Base-by-base conservation (phyloP, 805 yeast species). In the Candida oleophila region DNA sequence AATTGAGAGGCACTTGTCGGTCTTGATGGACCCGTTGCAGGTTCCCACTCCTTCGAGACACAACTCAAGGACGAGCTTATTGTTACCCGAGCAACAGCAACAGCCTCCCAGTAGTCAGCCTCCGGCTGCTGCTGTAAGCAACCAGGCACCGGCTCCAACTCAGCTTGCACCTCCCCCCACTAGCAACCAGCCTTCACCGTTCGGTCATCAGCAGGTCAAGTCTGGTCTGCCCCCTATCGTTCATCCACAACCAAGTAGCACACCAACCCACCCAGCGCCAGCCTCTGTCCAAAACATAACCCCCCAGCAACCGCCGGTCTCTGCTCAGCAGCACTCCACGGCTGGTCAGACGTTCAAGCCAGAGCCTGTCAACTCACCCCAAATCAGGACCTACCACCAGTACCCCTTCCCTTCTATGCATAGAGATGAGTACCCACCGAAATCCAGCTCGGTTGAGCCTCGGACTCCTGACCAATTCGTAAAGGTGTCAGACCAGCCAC, bases 1-100 rank as follows among this genome's bases (percentile, higher is more conserved):
- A 3, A 56, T 59, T 42, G 57, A 66, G 11, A 62, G 79, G 39
- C 73, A 74, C 49, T 58, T 64, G 30, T 73, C 78, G 12, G 66
- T 73, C 16, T 65, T 59, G 14, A 71, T 64, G 62, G 71, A 66
- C 48, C 71, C 72, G 3, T 58, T 65, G 38, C 71, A 64, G 30
- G 40, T 37, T 49, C 68, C 69, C 4, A 49, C 52, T 7, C 65
- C 68, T 2, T 52, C 56, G 3, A 45, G 60, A 25, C 41, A 41
- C n/a, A 49, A 46, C 37, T 48, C 54, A 3, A 42, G 45, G 20
- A 16, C 33, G 5, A 19, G 14, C 3, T 12, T 36, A 19, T 7
- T 39, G 35, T n/a, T 18, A 50, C 49, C 12, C 42, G 32, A 14
- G 43, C 41, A 16, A 32, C 34, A 28, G 34, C 42, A 39, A 16